Evolutionary conservation across 208 protist species (phyloP).

Genomic region (Leishmania martiniquensis): DNA sequence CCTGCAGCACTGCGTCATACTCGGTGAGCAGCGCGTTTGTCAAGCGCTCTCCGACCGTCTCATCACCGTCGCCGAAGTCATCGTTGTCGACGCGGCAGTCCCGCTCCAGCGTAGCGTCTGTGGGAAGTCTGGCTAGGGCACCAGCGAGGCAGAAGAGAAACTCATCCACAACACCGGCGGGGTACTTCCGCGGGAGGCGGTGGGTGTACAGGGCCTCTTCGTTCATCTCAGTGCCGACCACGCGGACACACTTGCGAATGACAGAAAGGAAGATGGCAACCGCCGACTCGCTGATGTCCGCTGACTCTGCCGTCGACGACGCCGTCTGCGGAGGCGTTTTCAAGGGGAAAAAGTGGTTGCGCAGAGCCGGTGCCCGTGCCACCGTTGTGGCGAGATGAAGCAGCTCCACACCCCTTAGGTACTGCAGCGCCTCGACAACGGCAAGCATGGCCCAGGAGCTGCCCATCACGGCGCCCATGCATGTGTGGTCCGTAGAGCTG

Average conservation of each 20-base stretch:
- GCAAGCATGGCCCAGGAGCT: conserved; percentile 24
- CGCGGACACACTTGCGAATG: conserved; percentile 58
- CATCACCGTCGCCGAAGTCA: conserved; percentile 5
- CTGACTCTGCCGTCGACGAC: background rate
- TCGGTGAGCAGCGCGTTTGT: conserved; percentile 69
- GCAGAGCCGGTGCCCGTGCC: conserved; percentile 44
- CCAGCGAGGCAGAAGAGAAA: conserved; percentile 71
- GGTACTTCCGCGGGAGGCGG: conserved; percentile 38
- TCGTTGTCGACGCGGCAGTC: background rate
- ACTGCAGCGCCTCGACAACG: conserved; percentile 39
- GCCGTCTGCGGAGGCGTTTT: background rate
- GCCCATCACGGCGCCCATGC: conserved; percentile 10
- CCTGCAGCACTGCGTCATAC: conserved; percentile 58
- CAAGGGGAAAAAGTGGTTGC: conserved; percentile 37
- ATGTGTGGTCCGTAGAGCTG: conserved; percentile 12
- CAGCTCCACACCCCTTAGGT: conserved; percentile 57
- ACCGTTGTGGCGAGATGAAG: conserved; percentile 66
- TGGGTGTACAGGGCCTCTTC: conserved; percentile 63
- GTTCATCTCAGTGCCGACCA: conserved; percentile 61
- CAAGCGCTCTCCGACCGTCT: conserved; percentile 51
- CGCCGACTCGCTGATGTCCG: conserved; percentile 8
- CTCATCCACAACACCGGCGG: conserved; percentile 69
- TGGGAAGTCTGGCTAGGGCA: conserved; percentile 31
- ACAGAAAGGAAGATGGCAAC: conserved; percentile 36
- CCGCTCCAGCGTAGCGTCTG: background rate